A percentile compares a stretch with the other conserved stretches of the same genome.
Conservation (phyloP, 495 filamentous ascomycete genomes). For the Xylaria flabelliformis region DNA sequence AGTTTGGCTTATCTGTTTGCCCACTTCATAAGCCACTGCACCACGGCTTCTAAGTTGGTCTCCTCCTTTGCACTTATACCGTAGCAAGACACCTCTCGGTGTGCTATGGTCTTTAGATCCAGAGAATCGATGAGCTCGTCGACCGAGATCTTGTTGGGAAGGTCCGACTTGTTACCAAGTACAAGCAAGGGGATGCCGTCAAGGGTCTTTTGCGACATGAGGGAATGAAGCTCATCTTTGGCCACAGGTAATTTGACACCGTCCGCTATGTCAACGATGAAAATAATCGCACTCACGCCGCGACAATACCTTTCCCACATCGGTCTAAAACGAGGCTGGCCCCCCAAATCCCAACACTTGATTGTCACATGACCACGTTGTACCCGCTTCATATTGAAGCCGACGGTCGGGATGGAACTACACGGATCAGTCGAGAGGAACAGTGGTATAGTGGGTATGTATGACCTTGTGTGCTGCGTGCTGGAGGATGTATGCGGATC, state of each 20-base stretch:
- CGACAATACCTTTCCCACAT: conserved; percentile 99
- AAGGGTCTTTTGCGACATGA: conserved; percentile 84
- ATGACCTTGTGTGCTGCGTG: conserved; percentile 9
- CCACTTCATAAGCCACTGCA: conserved; percentile 95
- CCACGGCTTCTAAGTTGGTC: conserved; percentile 94
- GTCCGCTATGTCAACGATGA: conserved; percentile 94
- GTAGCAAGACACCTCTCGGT: conserved; percentile 97
- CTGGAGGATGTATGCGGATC: conserved; percentile 4
- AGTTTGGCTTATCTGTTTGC: conserved; percentile 62
- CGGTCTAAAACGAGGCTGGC: conserved; percentile 93
- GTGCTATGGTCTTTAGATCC: conserved; percentile 86
- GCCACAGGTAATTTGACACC: conserved; percentile 80
- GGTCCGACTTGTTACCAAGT: conserved; percentile 95
- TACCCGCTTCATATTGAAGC: conserved; percentile 98
- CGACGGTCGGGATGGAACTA: conserved; percentile 97
- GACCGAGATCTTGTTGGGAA: conserved; percentile 83
- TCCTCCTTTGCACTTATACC: conserved; percentile 98
- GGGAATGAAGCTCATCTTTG: conserved; percentile 85
- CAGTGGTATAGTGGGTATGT: background rate
- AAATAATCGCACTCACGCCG: conserved; percentile 97
- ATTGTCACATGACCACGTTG: conserved; percentile 98
- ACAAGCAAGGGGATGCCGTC: conserved; percentile 94
- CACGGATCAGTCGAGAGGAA: conserved; percentile 32
- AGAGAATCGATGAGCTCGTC: conserved; percentile 94
- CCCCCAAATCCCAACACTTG: conserved; percentile 98